phyloP scores from a whole-genome alignment of 2,329 filamentous ascomycete species.

The Aureobasidium sp. region DNA sequence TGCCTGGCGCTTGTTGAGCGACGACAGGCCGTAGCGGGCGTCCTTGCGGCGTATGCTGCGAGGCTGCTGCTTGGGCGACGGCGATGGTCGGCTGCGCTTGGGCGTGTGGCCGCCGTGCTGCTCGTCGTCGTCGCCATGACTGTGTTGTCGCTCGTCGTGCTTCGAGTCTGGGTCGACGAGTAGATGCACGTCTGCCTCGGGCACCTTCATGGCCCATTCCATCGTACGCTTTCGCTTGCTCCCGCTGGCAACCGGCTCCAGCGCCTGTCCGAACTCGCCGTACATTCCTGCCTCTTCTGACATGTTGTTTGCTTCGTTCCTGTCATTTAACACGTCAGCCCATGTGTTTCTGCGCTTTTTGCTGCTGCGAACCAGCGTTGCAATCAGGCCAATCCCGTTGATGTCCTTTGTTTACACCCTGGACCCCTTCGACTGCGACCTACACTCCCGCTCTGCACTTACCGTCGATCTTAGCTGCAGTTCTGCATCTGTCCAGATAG shows the following conservation, averaged over 20 bases:
- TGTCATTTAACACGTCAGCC: neutral
- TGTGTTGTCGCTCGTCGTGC: neutral
- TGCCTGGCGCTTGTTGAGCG: constrained; percentile 30
- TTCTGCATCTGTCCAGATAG: neutral
- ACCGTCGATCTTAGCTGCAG: neutral
- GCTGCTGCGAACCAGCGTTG: neutral
- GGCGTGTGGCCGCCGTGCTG: constrained; percentile 11
- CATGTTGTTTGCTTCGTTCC: constrained; percentile 3
- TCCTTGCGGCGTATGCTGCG: constrained; percentile 29
- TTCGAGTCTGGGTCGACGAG: neutral
- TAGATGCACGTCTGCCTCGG: constrained; percentile 7
- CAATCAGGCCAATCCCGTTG: neutral
- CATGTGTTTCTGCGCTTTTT: neutral
- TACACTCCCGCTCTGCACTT: neutral
- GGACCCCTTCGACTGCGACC: neutral
- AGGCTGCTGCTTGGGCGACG: constrained; percentile 20
- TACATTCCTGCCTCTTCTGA: constrained; percentile 6
- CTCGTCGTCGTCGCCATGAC: neutral
- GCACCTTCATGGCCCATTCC: constrained; percentile 13
- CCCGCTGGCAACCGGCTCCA: neutral
- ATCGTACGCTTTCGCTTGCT: constrained; percentile 13
- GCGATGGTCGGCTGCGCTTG: constrained; percentile 17
- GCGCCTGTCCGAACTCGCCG: constrained; percentile 6
- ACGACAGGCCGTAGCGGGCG: constrained; percentile 28
- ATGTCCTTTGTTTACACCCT: neutral